Base-by-base conservation (phyloP, 148 eudicot genomes). In the Rhododendron molle region DNA sequence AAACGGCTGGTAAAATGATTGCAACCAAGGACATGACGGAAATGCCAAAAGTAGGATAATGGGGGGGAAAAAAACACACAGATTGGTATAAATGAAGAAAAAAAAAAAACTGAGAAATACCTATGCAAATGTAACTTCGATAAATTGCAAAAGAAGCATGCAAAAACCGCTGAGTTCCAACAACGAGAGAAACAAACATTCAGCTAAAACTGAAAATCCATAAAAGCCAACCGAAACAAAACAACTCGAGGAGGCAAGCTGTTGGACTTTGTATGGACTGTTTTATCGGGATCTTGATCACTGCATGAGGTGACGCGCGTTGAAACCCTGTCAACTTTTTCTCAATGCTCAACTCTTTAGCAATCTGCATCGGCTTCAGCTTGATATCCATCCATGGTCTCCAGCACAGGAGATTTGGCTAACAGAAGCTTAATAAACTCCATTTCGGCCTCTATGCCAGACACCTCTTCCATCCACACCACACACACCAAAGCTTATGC, bases 371-470 rank as follows among this genome's bases (percentile, higher is more conserved):
- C 34, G 32, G 15, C 56, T 50, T 50, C 16, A 50, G 56, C 56
- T 50, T 50, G 56, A 50, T 50, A 21, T 62, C 26, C 28, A 21
- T 62, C 26, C 28, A 28, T 67, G 21, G 32, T n/a, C 30, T 34
- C 86, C 90, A 86, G n/a, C 73, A 67, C 4, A 2, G 73, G 73
- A 2, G 73, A 67, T 28, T 67, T 67, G 4, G 73, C 73, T 23
- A 67, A 67, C 23, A 67, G 32, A 67, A 26, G 34, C 73, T 67
- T 67, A 67, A 67, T 26, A 13, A 67, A 67, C 73, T 67, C 16
- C 73, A 67, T 23, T 67, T 67, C 34, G 26, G 8, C 30, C 73
- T 10, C 11, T 67, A 32, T 23, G 32, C 73, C 73, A n/a, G 73
- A 26, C 30, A 26, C 30, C 1, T 28, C 13, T 67, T 28, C 32